These are phyloP conservation scores for Tephrocybe sp. DNA, from an alignment of 768 basidiomycete genomes.

Conservation along the genomic window DNA sequence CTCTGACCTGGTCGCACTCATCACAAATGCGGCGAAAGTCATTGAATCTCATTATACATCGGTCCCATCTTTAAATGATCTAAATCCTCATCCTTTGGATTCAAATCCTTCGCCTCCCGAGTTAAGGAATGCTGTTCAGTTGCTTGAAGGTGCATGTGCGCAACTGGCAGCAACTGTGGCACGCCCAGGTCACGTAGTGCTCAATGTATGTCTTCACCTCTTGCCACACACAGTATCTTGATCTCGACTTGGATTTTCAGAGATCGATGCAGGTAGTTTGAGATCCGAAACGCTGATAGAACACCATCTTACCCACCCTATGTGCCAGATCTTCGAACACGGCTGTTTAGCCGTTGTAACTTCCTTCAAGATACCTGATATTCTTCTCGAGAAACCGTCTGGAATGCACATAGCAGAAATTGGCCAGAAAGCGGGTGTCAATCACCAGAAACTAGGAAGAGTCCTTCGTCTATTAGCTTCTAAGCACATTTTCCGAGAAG, in stretches of 20 bases:
- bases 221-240: not conserved
- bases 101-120: constrained; percentile 11
- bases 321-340: constrained; percentile 25
- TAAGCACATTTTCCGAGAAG: constrained; percentile 36
- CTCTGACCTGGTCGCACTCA: constrained; percentile 15
- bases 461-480: constrained; percentile 37
- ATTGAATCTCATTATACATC: constrained; percentile 15
- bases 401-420: constrained; percentile 35
- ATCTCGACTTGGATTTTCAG: not conserved
- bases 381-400: constrained; percentile 29
- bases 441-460: constrained; percentile 33
- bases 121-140: constrained; percentile 21
- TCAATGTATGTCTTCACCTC: constrained; percentile 17
- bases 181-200: constrained; percentile 20
- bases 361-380: constrained; percentile 35
- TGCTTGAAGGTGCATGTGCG: constrained; percentile 25
- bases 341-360: constrained; percentile 31
- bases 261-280: constrained; percentile 4
- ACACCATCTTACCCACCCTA: not conserved
- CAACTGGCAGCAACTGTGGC: constrained; percentile 23
- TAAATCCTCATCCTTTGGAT: constrained; percentile 21
- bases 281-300: not conserved
- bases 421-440: constrained; percentile 24
- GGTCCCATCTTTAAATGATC: constrained; percentile 21
- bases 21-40: constrained; percentile 13